A percentile compares a stretch with the other conserved stretches of the same genome.
These are phyloP conservation scores for Stagonosporopsis chrysanthemi DNA, from an alignment of 2,329 filamentous ascomycete species.

Conservation along the genomic window DNA sequence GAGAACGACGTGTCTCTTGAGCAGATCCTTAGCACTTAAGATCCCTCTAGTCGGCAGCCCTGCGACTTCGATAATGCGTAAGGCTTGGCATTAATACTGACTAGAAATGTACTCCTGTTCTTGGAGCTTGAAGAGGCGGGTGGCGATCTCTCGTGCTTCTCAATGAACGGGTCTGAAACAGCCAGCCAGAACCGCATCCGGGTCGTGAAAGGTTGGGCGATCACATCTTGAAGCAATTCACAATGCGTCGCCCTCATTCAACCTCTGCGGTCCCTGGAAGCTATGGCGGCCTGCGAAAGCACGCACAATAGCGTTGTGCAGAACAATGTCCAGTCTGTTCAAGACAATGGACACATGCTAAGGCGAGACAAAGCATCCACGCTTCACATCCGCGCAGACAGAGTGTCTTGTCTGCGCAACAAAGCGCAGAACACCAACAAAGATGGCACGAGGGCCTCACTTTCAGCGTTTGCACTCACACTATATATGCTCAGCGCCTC, in stretches of 20 bases:
- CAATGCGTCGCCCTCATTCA: slow-evolving; percentile 14
- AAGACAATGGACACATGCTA: slow-evolving; percentile 29
- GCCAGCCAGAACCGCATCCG: slow-evolving; percentile 7
- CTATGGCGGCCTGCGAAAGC: not conserved
- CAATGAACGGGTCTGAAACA: slow-evolving; percentile 13
- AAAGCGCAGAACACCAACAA: slow-evolving; percentile 43
- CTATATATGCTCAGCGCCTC: slow-evolving; percentile 34
- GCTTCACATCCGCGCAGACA: slow-evolving; percentile 28
- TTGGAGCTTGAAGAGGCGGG: not conserved
- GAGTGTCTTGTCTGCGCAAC: slow-evolving; percentile 30
- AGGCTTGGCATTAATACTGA: not conserved
- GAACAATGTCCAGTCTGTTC: slow-evolving; percentile 13
- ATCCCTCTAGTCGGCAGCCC: not conserved
- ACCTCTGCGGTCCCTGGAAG: not conserved
- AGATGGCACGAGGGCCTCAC: slow-evolving; percentile 22
- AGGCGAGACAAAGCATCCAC: slow-evolving; percentile 32
- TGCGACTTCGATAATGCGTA: not conserved
- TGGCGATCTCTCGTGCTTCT: not conserved
- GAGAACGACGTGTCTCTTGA: slow-evolving; percentile 62
- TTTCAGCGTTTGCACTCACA: slow-evolving; percentile 38
- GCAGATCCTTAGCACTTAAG: slow-evolving; percentile 58
- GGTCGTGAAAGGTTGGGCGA: slow-evolving; percentile 20
- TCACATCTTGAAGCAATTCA: slow-evolving; percentile 18
- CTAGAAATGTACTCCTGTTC: not conserved
- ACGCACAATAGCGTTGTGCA: slow-evolving; percentile 24